Evolutionary conservation across 2,329 filamentous ascomycete genomes (phyloP).

Genomic region (Paecilomyces dactylethromorphus): DNA sequence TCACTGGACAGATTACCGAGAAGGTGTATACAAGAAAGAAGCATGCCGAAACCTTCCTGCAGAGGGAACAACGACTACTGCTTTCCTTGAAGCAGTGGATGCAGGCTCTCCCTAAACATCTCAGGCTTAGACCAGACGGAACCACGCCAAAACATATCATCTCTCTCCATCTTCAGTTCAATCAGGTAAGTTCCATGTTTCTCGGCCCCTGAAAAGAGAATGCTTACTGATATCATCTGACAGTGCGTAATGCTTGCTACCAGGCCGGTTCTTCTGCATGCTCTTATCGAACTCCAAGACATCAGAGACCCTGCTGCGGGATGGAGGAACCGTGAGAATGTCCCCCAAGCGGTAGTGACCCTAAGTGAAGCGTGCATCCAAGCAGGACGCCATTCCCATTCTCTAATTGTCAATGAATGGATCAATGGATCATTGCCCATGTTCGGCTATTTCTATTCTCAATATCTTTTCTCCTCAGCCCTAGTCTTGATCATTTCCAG

Average conservation of each 20-base stretch:
- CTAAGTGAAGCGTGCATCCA: constrained; percentile 34
- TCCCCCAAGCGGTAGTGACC: constrained; percentile 29
- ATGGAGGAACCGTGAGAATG: neutral
- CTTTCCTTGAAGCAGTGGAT: constrained; percentile 34
- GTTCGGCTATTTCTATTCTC: constrained; percentile 35
- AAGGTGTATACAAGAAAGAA: constrained; percentile 29
- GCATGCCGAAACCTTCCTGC: constrained; percentile 31
- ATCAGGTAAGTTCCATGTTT: constrained; percentile 15
- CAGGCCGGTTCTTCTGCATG: constrained; percentile 31
- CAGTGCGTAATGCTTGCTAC: constrained; percentile 34
- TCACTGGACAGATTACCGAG: constrained; percentile 29
- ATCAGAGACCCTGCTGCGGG: neutral
- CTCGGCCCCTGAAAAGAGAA: neutral
- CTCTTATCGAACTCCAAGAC: constrained; percentile 24
- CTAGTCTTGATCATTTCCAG: constrained; percentile 31
- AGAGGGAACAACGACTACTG: constrained; percentile 33
- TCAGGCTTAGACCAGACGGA: constrained; percentile 27
- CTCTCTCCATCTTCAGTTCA: constrained; percentile 33
- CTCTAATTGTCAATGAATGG: constrained; percentile 31
- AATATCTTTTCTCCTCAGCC: constrained; percentile 34
- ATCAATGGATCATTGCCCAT: constrained; percentile 32
- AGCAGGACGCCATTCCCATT: constrained; percentile 30
- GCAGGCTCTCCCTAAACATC: constrained; percentile 27
- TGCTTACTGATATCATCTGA: neutral
- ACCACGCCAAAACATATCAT: constrained; percentile 25